A percentile compares a stretch with the other conserved stretches of the same genome.
Evolutionary conservation across 805 yeast species (phyloP).

Genomic region (Wickerhamomyces chambardii): DNA sequence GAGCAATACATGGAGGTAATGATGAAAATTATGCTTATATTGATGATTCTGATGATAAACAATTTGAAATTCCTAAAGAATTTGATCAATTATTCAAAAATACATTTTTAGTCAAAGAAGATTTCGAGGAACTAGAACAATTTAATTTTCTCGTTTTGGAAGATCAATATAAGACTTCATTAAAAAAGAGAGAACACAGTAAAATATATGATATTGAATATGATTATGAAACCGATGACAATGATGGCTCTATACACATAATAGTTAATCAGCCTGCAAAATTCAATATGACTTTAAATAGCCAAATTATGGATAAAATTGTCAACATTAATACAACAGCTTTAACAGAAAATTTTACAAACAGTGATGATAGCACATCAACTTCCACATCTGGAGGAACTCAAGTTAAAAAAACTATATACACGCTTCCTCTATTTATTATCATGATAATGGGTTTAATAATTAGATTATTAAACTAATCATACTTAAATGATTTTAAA

Average conservation of each 20-base stretch:
- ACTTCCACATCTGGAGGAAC: no score
- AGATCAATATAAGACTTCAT: background rate
- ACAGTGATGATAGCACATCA: no score
- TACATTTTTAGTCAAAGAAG: constrained; percentile 1
- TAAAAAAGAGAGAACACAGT: background rate
- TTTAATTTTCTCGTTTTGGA: background rate
- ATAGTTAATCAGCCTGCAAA: background rate
- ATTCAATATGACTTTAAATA: background rate
- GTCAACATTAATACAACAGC: background rate
- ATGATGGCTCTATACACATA: background rate
- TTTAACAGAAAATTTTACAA: no score
- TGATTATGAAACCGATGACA: background rate
- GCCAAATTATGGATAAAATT: background rate
- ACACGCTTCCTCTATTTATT: no score
- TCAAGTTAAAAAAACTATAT: no score
- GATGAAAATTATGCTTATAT: background rate
- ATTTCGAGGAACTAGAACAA: constrained; percentile 1
- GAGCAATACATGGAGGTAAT: background rate
- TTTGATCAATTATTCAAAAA: constrained; percentile 2
- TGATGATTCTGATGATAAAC: background rate
- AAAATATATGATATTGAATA: background rate
- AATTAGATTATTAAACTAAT: no score
- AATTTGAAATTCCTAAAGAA: constrained; percentile 1
- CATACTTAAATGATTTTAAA: no score
- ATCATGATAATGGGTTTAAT: no score